Evolutionary conservation across 108 stramenopile genomes (phyloP).

Genomic region (Fistulifera pelliculosa): DNA sequence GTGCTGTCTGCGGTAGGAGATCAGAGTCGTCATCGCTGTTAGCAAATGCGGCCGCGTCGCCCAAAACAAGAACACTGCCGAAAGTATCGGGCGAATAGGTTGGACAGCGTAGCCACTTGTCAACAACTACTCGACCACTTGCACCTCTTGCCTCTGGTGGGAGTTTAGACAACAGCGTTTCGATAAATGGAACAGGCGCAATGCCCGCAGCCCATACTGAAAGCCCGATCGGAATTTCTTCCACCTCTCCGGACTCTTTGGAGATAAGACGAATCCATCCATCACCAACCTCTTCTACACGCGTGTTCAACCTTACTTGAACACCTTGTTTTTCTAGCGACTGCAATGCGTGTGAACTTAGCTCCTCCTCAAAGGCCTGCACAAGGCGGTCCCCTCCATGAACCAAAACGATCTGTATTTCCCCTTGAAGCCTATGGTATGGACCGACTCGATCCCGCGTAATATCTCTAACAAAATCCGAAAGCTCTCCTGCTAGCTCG

Average conservation of each 20-base stretch:
- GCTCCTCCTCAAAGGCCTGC: constrained; percentile 45
- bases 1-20: constrained; percentile 62
- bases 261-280: constrained; percentile 17
- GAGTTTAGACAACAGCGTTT: constrained; percentile 33
- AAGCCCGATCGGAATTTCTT: constrained; percentile 29
- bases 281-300: constrained; percentile 40
- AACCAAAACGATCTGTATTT: constrained; percentile 36
- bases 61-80: constrained; percentile 48
- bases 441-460: constrained; percentile 22
- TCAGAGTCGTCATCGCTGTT: constrained; percentile 11
- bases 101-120: constrained; percentile 47
- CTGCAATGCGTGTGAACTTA: constrained; percentile 30
- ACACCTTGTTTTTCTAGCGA: constrained; percentile 41
- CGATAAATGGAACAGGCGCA: constrained; percentile 45
- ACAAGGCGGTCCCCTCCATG: constrained; percentile 48
- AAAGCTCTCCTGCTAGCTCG: constrained; percentile 60
- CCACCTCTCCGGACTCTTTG: constrained; percentile 27
- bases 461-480: constrained; percentile 47
- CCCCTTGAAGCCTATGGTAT: constrained; percentile 41
- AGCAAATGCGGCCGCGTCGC: constrained; percentile 50
- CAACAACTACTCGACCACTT: constrained; percentile 51
- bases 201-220: constrained; percentile 64
- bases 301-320: constrained; percentile 47
- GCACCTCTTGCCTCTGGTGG: constrained; percentile 26
- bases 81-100: constrained; percentile 20